Percentiles rank a stretch among this genome's conserved stretches.
Evolutionary conservation across 257 asterid genomes (phyloP).

Genomic region (Primulina eburnea): DNA sequence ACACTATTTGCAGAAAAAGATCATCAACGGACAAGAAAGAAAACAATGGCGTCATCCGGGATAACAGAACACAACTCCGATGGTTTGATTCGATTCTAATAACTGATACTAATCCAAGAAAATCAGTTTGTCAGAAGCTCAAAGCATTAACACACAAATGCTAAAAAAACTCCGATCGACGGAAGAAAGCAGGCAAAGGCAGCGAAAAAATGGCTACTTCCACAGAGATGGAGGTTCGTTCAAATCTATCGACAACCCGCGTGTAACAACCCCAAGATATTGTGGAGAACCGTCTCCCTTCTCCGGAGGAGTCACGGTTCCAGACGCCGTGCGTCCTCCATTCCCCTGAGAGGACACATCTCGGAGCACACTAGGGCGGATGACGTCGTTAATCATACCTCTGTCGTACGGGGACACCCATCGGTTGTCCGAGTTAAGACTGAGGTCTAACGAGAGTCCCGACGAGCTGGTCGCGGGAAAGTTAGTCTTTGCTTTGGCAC

Average conservation of each 20-base stretch:
- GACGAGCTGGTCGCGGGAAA: background rate
- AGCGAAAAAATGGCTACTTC: constrained; percentile 37
- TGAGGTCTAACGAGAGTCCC: background rate
- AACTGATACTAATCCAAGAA: constrained; percentile 9
- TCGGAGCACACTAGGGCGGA: constrained; percentile 14
- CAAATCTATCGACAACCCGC: constrained; percentile 83
- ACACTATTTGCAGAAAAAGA: background rate
- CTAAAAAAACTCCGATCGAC: background rate
- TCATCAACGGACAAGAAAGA: constrained; percentile 1
- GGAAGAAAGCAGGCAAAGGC: background rate
- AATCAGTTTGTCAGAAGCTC: constrained; percentile 24
- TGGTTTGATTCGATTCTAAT: background rate
- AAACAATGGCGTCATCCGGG: background rate
- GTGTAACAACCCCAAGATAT: constrained; percentile 64
- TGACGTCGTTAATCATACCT: constrained; percentile 51
- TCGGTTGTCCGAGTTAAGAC: constrained; percentile 41
- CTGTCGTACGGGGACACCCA: constrained; percentile 53
- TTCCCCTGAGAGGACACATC: constrained; percentile 10
- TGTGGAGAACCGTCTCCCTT: constrained; percentile 43
- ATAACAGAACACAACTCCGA: background rate
- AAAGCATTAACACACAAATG: constrained; percentile 18
- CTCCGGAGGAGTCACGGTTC: constrained; percentile 29
- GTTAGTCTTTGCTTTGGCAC: background rate
- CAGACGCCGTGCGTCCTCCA: constrained; percentile 28
- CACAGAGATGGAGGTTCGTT: constrained; percentile 95